Evolutionary conservation across 2,329 filamentous ascomycete genomes (phyloP), one percentile per base, ranked within the genome.

Genomic region (Iodosphaeria phyllophila): DNA sequence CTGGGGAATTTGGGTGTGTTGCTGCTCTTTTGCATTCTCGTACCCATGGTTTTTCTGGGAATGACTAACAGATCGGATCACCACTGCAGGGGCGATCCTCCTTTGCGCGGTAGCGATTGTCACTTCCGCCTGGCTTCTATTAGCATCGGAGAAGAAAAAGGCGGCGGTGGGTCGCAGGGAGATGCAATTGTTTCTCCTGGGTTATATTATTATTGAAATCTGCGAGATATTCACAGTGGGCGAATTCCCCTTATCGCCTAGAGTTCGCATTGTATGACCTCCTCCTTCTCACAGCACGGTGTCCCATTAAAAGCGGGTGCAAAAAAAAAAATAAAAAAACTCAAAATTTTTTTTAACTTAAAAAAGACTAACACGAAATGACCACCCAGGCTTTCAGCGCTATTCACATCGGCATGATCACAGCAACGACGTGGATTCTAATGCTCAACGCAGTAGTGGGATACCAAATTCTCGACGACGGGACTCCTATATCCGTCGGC

Each of bases 221-320:
- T 93, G 84, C 52, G 89, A 95, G 49, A 92, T 98, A 42, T 93
- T 98, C 54, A 84, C 83, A 1, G 72, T 95, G 18, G 89, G 89
- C 37, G 78, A 74, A 16, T 86, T 98, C 40, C 83, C 86, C 3
- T 54, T 93, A 12, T 56, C 66, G 36, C 54, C 60, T 26, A 67
- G 54, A 24, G 76, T 79, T 30, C 71, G 83, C 46, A 63, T 78
- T 40, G 82, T 77, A 62, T 35, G 73, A 57, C 22, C n/a, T n/a
- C n/a, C n/a, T 16, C 13, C n/a, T 9, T 30, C 10, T 4, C 7
- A n/a, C 16, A 6, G n/a, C 8, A 13, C 9, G 18, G 13, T 10
- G n/a, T 7, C 8, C 16, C n/a, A 13, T 13, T n/a, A n/a, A n/a
- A n/a, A n/a, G n/a, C n/a, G n/a, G n/a, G n/a, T n/a, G n/a, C n/a